Conservation (phyloP, 345 rosid genomes). For the Brassica juncea region DNA sequence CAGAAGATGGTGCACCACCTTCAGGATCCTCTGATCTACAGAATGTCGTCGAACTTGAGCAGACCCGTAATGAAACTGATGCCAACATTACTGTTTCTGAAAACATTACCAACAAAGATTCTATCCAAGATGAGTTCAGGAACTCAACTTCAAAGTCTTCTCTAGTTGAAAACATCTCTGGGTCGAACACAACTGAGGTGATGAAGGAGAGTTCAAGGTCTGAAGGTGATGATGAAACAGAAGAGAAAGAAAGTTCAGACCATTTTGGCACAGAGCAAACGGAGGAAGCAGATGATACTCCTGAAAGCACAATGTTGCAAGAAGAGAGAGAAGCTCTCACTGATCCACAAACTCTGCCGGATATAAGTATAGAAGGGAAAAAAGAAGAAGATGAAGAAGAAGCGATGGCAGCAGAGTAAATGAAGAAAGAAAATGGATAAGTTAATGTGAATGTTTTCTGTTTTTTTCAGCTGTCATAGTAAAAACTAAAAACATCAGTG, state of each 20-base stretch:
- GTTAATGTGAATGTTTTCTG: slow-evolving; percentile 26
- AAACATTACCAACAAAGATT: slow-evolving; percentile 29
- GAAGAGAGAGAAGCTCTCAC: slow-evolving; percentile 52
- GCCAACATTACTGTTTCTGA: slow-evolving; percentile 35
- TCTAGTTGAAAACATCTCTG: slow-evolving; percentile 30
- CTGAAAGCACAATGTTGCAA: slow-evolving; percentile 44
- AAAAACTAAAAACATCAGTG: slow-evolving; percentile 5
- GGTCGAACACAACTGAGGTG: slow-evolving; percentile 41
- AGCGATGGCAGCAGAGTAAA: slow-evolving; percentile 51
- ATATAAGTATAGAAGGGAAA: slow-evolving; percentile 40
- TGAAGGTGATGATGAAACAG: slow-evolving; percentile 36
- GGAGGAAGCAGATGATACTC: slow-evolving; percentile 39
- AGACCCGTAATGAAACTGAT: slow-evolving; percentile 32
- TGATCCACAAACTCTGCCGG: slow-evolving; percentile 58
- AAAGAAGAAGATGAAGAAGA: slow-evolving; percentile 45
- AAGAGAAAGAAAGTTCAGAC: slow-evolving; percentile 40
- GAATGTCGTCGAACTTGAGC: slow-evolving; percentile 29
- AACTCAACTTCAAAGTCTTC: slow-evolving; percentile 40
- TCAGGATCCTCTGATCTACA: slow-evolving; percentile 38
- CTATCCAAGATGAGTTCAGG: slow-evolving; percentile 32
- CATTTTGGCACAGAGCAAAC: slow-evolving; percentile 37
- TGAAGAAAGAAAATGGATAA: slow-evolving; percentile 1
- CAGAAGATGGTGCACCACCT: slow-evolving; percentile 31
- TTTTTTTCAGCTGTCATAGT: slow-evolving; percentile 16
- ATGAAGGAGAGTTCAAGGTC: slow-evolving; percentile 40